Evolutionary conservation across 139 green algal species (phyloP).

Genomic region (Axilococcus clingmanii): DNA sequence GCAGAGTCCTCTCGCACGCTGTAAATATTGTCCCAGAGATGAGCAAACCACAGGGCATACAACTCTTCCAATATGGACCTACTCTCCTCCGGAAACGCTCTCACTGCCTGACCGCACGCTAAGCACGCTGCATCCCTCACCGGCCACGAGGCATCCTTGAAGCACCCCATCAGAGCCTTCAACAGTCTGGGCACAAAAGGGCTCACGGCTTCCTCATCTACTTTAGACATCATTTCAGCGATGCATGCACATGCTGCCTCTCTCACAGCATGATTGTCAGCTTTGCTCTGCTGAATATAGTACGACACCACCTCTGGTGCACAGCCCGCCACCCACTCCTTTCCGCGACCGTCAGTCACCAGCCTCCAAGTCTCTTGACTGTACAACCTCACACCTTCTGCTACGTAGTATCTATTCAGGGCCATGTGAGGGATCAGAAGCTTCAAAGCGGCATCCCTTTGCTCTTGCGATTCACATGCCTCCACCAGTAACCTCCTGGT

Average conservation of each 20-base stretch:
- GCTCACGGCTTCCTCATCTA: constrained; percentile 44
- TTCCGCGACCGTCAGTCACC: constrained; percentile 51
- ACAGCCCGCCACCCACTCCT: constrained; percentile 43
- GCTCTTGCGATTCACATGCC: constrained; percentile 6
- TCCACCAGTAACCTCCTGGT: constrained; percentile 57
- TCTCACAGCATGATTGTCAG: constrained; percentile 79
- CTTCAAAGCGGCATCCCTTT: constrained; percentile 36
- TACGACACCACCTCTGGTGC: constrained; percentile 45
- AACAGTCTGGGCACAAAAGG: constrained; percentile 60
- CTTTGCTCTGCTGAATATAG: constrained; percentile 62
- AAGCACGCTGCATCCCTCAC: constrained; percentile 47
- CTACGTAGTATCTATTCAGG: constrained; percentile 91
- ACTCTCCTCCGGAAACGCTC: constrained; percentile 47
- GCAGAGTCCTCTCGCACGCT: constrained; percentile 69
- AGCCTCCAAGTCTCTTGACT: constrained; percentile 65
- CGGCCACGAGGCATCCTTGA: constrained; percentile 81
- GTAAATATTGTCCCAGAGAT: constrained; percentile 85
- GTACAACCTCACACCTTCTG: constrained; percentile 81
- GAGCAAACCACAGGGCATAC: constrained; percentile 63
- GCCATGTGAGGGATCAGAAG: constrained; percentile 75
- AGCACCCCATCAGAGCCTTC: constrained; percentile 51
- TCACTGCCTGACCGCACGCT: constrained; percentile 37
- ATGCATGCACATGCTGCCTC: constrained; percentile 89
- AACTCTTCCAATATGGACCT: constrained; percentile 40
- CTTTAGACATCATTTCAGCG: constrained; percentile 81